A percentile compares a stretch with the other conserved stretches of the same genome.
Evolutionary conservation across 306 rosid species (phyloP).

Genomic region (Cicer chorassanicum): DNA sequence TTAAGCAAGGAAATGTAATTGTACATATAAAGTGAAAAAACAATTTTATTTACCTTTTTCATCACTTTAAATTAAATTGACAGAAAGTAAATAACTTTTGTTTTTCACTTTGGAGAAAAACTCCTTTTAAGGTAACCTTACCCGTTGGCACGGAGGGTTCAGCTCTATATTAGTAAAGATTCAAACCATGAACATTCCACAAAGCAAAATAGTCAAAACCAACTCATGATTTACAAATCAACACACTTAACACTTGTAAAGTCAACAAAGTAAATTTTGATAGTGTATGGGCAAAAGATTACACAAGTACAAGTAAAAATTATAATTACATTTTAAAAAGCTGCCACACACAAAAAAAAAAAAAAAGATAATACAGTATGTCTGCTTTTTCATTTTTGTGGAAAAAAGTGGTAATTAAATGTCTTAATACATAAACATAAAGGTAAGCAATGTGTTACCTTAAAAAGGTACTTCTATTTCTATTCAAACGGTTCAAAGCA

Average conservation of each 20-base stretch:
- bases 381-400: background rate
- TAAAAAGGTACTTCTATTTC: slow-evolving; percentile 53
- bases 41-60: background rate
- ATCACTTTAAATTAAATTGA: background rate
- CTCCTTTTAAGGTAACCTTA: background rate
- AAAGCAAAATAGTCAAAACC: slow-evolving; percentile 42
- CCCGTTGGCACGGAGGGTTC: background rate
- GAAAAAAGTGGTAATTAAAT: slow-evolving; percentile 18
- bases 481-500: slow-evolving; percentile 53
- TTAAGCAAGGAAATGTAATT: background rate
- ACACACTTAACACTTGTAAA: slow-evolving; percentile 38
- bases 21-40: background rate
- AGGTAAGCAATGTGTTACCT: slow-evolving; percentile 58
- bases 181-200: slow-evolving; percentile 36
- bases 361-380: background rate
- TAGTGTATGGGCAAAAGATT: slow-evolving; percentile 45
- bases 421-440: slow-evolving; percentile 1
- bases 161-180: slow-evolving; percentile 15
- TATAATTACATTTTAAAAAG: slow-evolving; percentile 50
- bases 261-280: slow-evolving; percentile 33
- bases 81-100: background rate
- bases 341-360: slow-evolving; percentile 39
- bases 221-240: slow-evolving; percentile 43
- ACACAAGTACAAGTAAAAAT: slow-evolving; percentile 37
- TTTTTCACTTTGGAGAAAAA: background rate